Conservation (phyloP, 441 rosid genomes). For the Arabidopsis hybrid region DNA sequence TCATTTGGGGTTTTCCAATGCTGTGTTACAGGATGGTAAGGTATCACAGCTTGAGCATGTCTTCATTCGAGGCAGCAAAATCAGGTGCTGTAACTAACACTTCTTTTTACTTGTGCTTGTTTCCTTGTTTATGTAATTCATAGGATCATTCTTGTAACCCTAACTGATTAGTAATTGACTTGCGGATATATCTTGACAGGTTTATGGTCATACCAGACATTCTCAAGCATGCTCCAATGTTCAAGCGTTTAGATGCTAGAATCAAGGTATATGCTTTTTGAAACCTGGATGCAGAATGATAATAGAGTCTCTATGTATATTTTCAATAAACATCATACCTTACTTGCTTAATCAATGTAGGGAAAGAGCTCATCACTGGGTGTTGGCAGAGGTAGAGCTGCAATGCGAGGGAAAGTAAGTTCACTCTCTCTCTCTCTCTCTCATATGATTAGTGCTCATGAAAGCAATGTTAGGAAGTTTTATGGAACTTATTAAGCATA, state of each 20-base stretch:
- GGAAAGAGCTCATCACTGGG: slow-evolving; percentile 97
- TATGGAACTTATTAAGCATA: background rate
- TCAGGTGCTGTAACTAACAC: slow-evolving; percentile 60
- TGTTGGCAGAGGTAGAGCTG: slow-evolving; percentile 99
- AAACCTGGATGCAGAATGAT: slow-evolving; percentile 16
- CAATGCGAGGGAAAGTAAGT: slow-evolving; percentile 97
- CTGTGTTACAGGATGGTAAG: slow-evolving; percentile 81
- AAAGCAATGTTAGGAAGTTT: slow-evolving; percentile 19
- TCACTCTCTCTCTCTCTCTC: background rate
- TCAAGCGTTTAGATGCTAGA: slow-evolving; percentile 95
- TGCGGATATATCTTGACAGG: slow-evolving; percentile 51
- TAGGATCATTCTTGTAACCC: slow-evolving; percentile 10
- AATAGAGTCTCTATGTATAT: slow-evolving; percentile 7
- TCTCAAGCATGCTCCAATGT: slow-evolving; percentile 99
- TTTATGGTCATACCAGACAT: slow-evolving; percentile 99
- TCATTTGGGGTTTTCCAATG: slow-evolving; percentile 21
- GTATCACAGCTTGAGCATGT: slow-evolving; percentile 98
- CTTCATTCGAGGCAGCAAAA: slow-evolving; percentile 98
- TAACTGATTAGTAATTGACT: slow-evolving; percentile 19
- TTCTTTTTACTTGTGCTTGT: slow-evolving; percentile 15
- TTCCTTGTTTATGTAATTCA: background rate
- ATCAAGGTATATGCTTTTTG: slow-evolving; percentile 65
- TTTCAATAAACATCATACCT: background rate
- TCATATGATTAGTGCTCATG: slow-evolving; percentile 3
- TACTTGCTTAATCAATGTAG: slow-evolving; percentile 52